A percentile compares a stretch with the other conserved stretches of the same genome.
Evolutionary conservation across 2,329 filamentous ascomycete species (phyloP).

Genomic region (Keithomyces neogunnii): DNA sequence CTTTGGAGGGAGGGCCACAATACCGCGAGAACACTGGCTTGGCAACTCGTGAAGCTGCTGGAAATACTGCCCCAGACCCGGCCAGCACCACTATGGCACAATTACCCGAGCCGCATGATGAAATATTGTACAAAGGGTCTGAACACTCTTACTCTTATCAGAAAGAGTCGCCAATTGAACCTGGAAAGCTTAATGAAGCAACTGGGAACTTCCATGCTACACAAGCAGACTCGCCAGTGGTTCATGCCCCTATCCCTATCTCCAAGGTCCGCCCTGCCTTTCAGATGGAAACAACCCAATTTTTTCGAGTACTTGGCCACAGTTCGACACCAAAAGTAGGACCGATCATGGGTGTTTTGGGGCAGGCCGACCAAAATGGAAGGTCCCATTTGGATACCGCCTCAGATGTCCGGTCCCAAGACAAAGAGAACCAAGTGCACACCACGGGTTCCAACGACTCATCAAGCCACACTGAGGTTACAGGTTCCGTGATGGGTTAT

Average conservation of each 20-base stretch:
- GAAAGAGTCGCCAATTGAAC: background rate
- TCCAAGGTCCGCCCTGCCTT: constrained; percentile 11
- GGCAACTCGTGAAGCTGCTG: background rate
- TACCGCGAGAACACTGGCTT: background rate
- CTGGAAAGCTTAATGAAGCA: background rate
- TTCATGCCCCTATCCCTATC: constrained; percentile 10
- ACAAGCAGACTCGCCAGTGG: constrained; percentile 3
- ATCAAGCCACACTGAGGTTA: constrained; percentile 16
- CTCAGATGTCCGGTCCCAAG: background rate
- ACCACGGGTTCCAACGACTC: constrained; percentile 1
- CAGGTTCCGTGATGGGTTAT: constrained; percentile 22
- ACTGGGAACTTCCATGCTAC: background rate
- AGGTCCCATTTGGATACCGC: background rate
- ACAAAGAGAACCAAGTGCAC: background rate
- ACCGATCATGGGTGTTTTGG: background rate
- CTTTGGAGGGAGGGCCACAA: background rate
- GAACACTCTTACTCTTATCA: background rate
- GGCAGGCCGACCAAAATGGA: background rate
- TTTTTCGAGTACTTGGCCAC: constrained; percentile 2
- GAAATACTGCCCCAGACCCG: background rate
- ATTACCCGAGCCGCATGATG: background rate
- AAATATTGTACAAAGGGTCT: background rate
- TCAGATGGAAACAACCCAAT: background rate
- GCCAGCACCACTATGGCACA: background rate
- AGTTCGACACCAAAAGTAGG: constrained; percentile 7